Evolutionary conservation across 1,139 yeast species (phyloP), one percentile per base, ranked within the genome.

Genomic region (Sporopachydermia cereana): DNA sequence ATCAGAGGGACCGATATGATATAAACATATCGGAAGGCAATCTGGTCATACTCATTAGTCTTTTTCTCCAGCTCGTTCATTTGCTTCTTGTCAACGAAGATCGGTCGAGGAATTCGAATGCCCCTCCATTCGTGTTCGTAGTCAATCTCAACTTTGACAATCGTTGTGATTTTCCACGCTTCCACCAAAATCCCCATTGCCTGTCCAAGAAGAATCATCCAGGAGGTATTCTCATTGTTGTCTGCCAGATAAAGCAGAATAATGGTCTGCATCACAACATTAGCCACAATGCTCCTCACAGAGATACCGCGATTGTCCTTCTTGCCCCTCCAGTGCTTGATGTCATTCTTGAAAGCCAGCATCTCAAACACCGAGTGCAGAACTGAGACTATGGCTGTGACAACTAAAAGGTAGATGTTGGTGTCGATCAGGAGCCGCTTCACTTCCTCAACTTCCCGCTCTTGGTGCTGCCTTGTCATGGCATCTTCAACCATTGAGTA

Each of bases 81-180:
- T 41, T 58, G 57, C 44, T 60, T 59, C 51, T 65, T 65, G 49
- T 66, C 67, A 12, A 55, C 52, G 39, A 66, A 47, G 22, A 46
- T 48, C 29, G 64, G 29, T 3, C 56, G 56, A n/a, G 53, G 20
- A 9, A 50, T 3, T 14, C 53, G 48, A 16, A 36, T 27, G 3
- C 27, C 43, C 48, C 29, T 12, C 46, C 45, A 44, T 50, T 49
- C 29, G 46, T 43, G 43, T 43, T 29, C 22, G 43, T 43, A 46
- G 17, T 51, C 50, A 27, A 63, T 27, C 23, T 53, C 54, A 47
- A 64, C 49, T 43, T 64, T 61, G 3, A 63, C 58, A 12, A 63
- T 58, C 25, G 66, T 66, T 24, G 68, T 64, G 46, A 66, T 62
- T 51, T 66, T 66, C 70, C 70, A 66, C 2, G 68, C 69, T 46